Conservation (phyloP, 169 alveolate genomes). For the Amoebophrya sp. region DNA sequence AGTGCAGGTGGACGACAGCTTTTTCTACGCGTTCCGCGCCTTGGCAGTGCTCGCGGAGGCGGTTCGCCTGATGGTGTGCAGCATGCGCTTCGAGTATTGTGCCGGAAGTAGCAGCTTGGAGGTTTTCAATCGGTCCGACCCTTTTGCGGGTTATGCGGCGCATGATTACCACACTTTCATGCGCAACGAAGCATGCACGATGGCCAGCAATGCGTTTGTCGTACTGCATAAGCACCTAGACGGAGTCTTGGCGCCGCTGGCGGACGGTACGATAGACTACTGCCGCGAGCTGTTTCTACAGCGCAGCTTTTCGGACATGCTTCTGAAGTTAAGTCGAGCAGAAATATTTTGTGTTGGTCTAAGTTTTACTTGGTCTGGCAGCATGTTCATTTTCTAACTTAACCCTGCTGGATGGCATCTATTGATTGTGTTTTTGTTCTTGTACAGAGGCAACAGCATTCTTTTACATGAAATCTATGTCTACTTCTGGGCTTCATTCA, state of each 20-base stretch:
- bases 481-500: no score
- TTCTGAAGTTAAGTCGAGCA: background rate
- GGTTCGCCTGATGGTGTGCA: background rate
- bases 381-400: no score
- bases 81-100: conserved; percentile 12
- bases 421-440: no score
- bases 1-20: background rate
- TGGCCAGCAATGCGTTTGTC: background rate
- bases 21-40: conserved; percentile 12
- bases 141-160: background rate
- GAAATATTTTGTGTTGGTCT: no score
- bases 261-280: background rate
- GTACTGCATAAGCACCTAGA: background rate
- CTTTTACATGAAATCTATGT: no score
- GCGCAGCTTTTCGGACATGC: background rate
- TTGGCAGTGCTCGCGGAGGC: background rate
- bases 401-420: no score
- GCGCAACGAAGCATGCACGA: background rate
- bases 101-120: background rate
- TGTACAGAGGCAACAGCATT: no score
- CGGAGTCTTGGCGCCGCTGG: background rate
- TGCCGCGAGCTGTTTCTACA: background rate
- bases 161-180: background rate
- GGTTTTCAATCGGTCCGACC: background rate
- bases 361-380: no score